phyloP scores from a whole-genome alignment of 495 filamentous ascomycete genomes.

The Cercophora sp. region DNA sequence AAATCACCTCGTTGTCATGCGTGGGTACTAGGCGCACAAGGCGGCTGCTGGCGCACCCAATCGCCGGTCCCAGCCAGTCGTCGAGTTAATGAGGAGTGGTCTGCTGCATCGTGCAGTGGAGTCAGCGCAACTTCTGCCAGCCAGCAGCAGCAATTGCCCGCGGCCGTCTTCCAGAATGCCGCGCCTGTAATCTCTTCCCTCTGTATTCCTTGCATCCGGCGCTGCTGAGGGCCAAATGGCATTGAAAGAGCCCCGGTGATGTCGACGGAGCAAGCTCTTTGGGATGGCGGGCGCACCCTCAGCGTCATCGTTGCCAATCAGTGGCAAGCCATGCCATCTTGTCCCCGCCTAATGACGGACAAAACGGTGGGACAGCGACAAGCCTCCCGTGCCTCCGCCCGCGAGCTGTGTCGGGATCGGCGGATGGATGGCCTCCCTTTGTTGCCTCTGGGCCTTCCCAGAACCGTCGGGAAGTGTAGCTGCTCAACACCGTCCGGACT shows the following conservation, averaged over 20 bases:
- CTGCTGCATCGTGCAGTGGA: conserved; percentile 13
- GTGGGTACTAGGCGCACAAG: conserved; percentile 20
- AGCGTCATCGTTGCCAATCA: conserved; percentile 20
- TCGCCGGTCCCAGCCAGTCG: conserved; percentile 17
- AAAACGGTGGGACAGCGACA: not conserved
- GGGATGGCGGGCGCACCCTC: not conserved
- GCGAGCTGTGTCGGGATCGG: conserved; percentile 13
- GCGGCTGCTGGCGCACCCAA: conserved; percentile 28
- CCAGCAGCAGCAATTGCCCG: conserved; percentile 6
- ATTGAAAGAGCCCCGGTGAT: too few species aligned
- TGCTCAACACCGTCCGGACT: too few species aligned
- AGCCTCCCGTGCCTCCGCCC: too few species aligned
- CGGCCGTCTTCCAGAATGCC: conserved; percentile 3
- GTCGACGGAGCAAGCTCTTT: too few species aligned
- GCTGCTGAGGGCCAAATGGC: not conserved
- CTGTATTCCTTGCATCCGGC: conserved; percentile 10
- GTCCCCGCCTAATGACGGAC: conserved; percentile 2
- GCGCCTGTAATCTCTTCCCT: not conserved
- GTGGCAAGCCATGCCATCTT: conserved; percentile 12
- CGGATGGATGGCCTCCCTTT: not conserved
- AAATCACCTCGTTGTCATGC: conserved; percentile 22
- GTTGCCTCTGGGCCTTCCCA: not conserved
- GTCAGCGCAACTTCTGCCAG: conserved; percentile 7
- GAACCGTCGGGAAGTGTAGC: too few species aligned
- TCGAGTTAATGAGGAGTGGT: conserved; percentile 13